Percentiles rank a stretch among this genome's conserved stretches.
phyloP scores from a whole-genome alignment of 2,329 filamentous ascomycete species.

The Pyrenochaeta sp. region DNA sequence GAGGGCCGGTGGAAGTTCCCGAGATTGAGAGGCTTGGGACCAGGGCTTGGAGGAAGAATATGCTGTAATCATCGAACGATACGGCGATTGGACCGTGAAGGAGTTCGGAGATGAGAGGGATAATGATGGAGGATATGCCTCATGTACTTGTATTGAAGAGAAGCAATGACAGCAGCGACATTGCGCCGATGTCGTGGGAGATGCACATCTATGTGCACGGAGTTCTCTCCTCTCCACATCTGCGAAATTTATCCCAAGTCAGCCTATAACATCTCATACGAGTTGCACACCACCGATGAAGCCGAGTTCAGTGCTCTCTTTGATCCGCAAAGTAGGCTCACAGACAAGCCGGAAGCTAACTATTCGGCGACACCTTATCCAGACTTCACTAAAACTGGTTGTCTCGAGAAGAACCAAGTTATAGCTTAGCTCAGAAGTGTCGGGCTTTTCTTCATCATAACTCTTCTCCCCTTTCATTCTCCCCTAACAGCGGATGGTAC shows the following conservation, averaged over 20 bases:
- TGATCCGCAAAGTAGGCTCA: conserved; percentile 26
- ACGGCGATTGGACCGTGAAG: not conserved
- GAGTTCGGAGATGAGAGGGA: not conserved
- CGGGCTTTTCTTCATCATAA: conserved; percentile 29
- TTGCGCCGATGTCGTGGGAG: not conserved
- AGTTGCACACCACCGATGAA: no score
- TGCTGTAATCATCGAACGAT: conserved; percentile 67
- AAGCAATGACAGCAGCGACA: not conserved
- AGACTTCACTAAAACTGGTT: conserved; percentile 11
- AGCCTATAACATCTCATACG: not conserved
- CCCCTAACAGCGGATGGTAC: not conserved
- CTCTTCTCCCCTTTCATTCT: not conserved
- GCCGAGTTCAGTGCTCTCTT: conserved; percentile 29
- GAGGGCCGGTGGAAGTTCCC: conserved; percentile 78
- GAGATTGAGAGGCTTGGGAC: conserved; percentile 83
- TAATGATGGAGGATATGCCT: not conserved
- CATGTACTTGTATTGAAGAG: not conserved
- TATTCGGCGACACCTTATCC: conserved; percentile 22
- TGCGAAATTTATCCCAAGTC: not conserved
- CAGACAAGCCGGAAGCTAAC: conserved; percentile 3
- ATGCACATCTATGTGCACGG: not conserved
- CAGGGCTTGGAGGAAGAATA: conserved; percentile 86
- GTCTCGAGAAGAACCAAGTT: conserved; percentile 13
- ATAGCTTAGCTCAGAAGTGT: conserved; percentile 7
- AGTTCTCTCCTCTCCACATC: not conserved